These are phyloP conservation scores for Phlebiopsis flavidoalba DNA, from an alignment of 768 basidiomycete species.

Conservation along the genomic window DNA sequence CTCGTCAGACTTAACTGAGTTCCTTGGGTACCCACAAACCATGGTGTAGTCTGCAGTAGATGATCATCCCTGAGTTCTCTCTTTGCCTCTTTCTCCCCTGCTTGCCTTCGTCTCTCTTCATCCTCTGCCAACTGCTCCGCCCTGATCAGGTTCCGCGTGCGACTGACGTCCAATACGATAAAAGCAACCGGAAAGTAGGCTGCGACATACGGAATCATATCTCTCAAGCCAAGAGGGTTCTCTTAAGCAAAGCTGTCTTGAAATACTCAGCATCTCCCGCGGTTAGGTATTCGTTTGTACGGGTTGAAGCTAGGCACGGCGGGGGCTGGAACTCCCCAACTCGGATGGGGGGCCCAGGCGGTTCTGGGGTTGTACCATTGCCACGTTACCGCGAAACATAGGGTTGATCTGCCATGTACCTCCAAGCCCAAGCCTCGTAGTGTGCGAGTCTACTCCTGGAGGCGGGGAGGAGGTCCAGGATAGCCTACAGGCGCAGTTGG, in stretches of 20 bases:
- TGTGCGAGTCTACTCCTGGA: slow-evolving; percentile 37
- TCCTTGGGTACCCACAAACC: slow-evolving; percentile 58
- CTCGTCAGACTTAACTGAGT: slow-evolving; percentile 17
- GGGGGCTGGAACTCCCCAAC: slow-evolving; percentile 21
- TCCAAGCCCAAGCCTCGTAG: slow-evolving; percentile 35
- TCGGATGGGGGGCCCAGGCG: slow-evolving; percentile 25
- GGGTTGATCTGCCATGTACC: slow-evolving; percentile 36
- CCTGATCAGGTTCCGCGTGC: neutral
- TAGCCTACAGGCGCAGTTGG: slow-evolving; percentile 31
- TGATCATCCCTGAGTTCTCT: slow-evolving; percentile 22
- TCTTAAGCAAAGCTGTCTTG: slow-evolving; percentile 46
- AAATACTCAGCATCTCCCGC: slow-evolving; percentile 64
- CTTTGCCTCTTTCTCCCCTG: neutral
- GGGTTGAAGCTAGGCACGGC: slow-evolving; percentile 39
- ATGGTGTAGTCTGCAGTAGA: slow-evolving; percentile 55
- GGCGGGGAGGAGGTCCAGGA: slow-evolving; percentile 54
- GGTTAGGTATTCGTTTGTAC: slow-evolving; percentile 57
- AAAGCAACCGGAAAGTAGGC: neutral
- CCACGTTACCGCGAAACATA: slow-evolving; percentile 13
- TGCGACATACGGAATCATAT: slow-evolving; percentile 57
- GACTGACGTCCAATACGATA: neutral
- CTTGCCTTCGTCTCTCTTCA: neutral
- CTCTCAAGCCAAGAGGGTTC: slow-evolving; percentile 61
- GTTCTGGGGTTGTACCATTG: slow-evolving; percentile 3
- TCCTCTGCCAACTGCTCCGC: neutral